Percentiles rank a stretch among this genome's conserved stretches.
phyloP scores from a whole-genome alignment of 1,139 yeast genomes.

The Hyphopichia wangnamkhiaoensis region DNA sequence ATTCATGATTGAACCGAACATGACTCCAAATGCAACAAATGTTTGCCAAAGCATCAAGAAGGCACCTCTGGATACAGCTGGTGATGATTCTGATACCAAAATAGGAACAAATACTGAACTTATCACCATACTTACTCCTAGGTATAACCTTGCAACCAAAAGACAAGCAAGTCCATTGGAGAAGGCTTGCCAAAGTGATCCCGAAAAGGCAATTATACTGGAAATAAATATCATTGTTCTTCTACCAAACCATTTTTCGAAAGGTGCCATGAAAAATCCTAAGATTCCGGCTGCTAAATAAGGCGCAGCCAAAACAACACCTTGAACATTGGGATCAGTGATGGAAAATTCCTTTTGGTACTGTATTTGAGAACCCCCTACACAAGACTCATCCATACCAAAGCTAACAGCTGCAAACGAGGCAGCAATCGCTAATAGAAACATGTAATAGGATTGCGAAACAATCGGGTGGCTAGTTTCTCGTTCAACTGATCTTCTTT shows the following conservation, averaged over 20 bases:
- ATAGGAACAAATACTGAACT: constrained; percentile 27
- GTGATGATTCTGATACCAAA: constrained; percentile 20
- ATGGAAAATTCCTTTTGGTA: constrained; percentile 7
- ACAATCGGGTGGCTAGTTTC: constrained; percentile 7
- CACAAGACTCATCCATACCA: constrained; percentile 27
- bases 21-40: constrained; percentile 36
- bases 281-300: constrained; percentile 12
- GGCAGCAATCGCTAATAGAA: constrained; percentile 17
- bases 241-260: constrained; percentile 16
- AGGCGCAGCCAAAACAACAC: constrained; percentile 12
- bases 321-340: constrained; percentile 11
- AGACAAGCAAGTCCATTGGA: constrained; percentile 17
- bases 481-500: constrained; percentile 1
- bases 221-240: constrained; percentile 21
- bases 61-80: constrained; percentile 21
- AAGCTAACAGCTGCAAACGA: constrained; percentile 27
- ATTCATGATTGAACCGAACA: constrained; percentile 30
- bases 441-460: constrained; percentile 4
- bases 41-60: constrained; percentile 39
- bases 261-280: constrained; percentile 1
- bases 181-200: constrained; percentile 23
- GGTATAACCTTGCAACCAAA: constrained; percentile 21
- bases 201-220: constrained; percentile 17
- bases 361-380: constrained; percentile 13
- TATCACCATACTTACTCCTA: constrained; percentile 37